Conservation (phyloP, 306 rosid species). For the Cicer yamashitae region DNA sequence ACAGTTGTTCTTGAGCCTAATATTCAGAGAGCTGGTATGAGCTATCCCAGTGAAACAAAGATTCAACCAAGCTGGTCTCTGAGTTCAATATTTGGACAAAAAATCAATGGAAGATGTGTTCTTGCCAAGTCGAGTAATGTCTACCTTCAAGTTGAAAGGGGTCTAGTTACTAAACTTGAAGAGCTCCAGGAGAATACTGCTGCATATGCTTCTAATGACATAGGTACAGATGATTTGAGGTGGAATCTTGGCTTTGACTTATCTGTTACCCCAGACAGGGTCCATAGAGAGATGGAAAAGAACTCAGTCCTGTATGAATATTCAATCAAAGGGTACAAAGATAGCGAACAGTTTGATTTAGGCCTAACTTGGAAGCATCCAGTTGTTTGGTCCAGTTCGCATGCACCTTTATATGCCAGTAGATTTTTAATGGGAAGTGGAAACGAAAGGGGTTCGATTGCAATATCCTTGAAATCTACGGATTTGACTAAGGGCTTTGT, state of each 20-base stretch:
- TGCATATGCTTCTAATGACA: conserved; percentile 41
- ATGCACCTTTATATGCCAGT: conserved; percentile 80
- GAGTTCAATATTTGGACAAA: conserved; percentile 84
- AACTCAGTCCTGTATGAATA: conserved; percentile 66
- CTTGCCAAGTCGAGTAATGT: conserved; percentile 83
- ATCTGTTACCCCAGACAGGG: conserved; percentile 69
- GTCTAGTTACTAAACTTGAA: conserved; percentile 63
- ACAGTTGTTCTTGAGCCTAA: conserved; percentile 81
- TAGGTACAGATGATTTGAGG: conserved; percentile 52
- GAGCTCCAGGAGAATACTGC: conserved; percentile 55
- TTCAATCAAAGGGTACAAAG: conserved; percentile 59
- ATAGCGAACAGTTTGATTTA: conserved; percentile 71
- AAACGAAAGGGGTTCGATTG: conserved; percentile 93
- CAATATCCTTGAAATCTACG: conserved; percentile 80
- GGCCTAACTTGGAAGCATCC: conserved; percentile 81
- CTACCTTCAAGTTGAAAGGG: conserved; percentile 73
- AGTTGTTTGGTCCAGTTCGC: conserved; percentile 75
- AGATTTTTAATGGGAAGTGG: conserved; percentile 93
- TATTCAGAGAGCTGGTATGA: conserved; percentile 47
- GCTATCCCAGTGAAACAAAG: conserved; percentile 50
- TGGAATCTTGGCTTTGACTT: conserved; percentile 69
- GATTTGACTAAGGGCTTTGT: conserved; percentile 52
- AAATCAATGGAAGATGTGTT: conserved; percentile 72
- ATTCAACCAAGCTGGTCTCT: conserved; percentile 89
- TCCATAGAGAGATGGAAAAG: conserved; percentile 62